phyloP scores from a whole-genome alignment of 805 yeast genomes.

The Cyberlindnera mrakii region DNA sequence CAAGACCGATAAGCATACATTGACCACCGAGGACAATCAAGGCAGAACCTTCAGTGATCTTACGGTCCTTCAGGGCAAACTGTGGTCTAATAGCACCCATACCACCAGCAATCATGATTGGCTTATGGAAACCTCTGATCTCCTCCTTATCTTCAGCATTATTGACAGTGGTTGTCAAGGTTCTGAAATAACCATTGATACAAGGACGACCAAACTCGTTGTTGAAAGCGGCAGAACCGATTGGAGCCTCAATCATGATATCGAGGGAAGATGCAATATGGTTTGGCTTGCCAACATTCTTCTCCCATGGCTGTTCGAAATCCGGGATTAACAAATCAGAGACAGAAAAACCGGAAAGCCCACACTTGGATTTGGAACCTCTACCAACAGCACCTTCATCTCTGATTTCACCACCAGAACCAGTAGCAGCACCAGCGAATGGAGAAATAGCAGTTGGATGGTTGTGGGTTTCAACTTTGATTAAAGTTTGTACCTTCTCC shows the following conservation, averaged over 20 bases:
- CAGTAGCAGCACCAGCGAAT: slow-evolving; percentile 99
- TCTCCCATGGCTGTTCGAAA: slow-evolving; percentile 91
- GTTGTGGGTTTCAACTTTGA: slow-evolving; percentile 97
- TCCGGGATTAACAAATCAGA: slow-evolving; percentile 86
- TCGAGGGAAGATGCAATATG: slow-evolving; percentile 92
- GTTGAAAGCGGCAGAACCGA: slow-evolving; percentile 97
- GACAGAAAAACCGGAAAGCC: slow-evolving; percentile 87
- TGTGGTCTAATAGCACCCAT: slow-evolving; percentile 94
- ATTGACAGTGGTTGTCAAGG: slow-evolving; percentile 75
- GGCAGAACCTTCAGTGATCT: slow-evolving; percentile 86
- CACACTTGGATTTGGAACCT: slow-evolving; percentile 96
- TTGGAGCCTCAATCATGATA: slow-evolving; percentile 95
- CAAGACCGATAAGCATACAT: slow-evolving; percentile 95
- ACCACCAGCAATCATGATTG: slow-evolving; percentile 99
- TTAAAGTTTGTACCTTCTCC: slow-evolving; percentile 82
- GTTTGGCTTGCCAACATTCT: slow-evolving; percentile 76
- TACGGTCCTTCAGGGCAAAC: slow-evolving; percentile 79
- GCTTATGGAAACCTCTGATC: slow-evolving; percentile 95
- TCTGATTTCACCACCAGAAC: slow-evolving; percentile 99
- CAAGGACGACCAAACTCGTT: slow-evolving; percentile 99
- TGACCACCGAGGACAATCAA: slow-evolving; percentile 96
- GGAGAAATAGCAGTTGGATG: slow-evolving; percentile 99
- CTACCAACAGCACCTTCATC: slow-evolving; percentile 99
- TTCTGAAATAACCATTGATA: slow-evolving; percentile 93
- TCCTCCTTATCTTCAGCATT: slow-evolving; percentile 59